Conservation (phyloP, 176 grass and related monocot genomes). For the Saccharum officinarum region DNA sequence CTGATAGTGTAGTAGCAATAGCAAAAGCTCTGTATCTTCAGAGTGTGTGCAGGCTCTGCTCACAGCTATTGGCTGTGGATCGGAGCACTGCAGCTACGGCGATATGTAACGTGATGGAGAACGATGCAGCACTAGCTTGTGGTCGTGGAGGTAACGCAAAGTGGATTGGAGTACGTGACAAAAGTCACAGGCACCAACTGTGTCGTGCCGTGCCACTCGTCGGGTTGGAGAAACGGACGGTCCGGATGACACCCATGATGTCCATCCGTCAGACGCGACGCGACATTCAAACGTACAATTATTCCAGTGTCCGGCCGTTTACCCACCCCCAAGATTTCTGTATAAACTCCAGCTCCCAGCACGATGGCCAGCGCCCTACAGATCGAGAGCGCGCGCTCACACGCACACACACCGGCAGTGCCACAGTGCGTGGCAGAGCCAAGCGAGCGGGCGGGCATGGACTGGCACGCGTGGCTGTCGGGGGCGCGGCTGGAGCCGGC, state of each 20-base stretch:
- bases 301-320: neutral
- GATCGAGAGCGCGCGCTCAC: neutral
- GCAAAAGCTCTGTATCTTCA: neutral
- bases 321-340: neutral
- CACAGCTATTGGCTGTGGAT: neutral
- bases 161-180: conserved; percentile 17
- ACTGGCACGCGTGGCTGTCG: conserved; percentile 71
- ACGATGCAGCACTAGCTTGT: neutral
- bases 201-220: neutral
- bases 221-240: neutral
- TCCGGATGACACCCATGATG: neutral
- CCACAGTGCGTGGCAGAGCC: neutral
- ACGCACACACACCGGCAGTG: neutral
- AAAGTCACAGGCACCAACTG: conserved; percentile 43
- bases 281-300: neutral
- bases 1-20: neutral
- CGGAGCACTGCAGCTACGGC: neutral
- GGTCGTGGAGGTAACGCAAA: neutral
- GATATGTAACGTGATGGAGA: neutral
- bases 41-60: neutral
- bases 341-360: conserved; percentile 1
- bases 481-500: conserved; percentile 37
- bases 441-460: conserved; percentile 20
- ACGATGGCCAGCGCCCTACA: neutral
- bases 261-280: neutral